Evolutionary conservation across 495 filamentous ascomycete genomes (phyloP).

Genomic region (Neurospora sp.): DNA sequence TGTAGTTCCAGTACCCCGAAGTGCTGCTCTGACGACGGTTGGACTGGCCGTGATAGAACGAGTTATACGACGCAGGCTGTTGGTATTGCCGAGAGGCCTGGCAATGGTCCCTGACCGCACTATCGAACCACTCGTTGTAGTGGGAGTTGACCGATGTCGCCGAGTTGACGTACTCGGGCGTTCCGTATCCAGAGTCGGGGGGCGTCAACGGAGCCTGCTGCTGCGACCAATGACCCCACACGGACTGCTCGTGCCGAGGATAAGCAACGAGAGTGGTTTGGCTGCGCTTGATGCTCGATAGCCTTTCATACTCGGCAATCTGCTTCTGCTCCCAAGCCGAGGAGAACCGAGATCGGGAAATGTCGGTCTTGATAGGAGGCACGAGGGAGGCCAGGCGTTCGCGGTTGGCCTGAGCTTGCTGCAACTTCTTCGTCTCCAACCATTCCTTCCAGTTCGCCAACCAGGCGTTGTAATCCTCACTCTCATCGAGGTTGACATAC

Average conservation of each 20-base stretch:
- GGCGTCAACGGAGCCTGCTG: constrained; percentile 35
- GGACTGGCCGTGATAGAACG: constrained; percentile 40
- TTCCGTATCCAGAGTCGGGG: constrained; percentile 42
- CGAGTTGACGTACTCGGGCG: constrained; percentile 38
- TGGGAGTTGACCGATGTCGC: constrained; percentile 32
- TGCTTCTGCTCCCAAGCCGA: constrained; percentile 45
- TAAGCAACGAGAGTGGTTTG: constrained; percentile 35
- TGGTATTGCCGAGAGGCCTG: constrained; percentile 20
- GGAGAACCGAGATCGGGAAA: constrained; percentile 29
- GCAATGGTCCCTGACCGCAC: constrained; percentile 24
- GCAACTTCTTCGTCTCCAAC: constrained; percentile 50
- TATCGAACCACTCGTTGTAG: constrained; percentile 37
- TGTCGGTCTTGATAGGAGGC: constrained; percentile 59
- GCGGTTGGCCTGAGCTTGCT: constrained; percentile 37
- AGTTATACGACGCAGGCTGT: constrained; percentile 32
- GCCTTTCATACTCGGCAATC: constrained; percentile 40
- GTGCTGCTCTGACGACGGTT: constrained; percentile 22
- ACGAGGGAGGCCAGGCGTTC: constrained; percentile 47
- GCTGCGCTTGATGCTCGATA: constrained; percentile 31
- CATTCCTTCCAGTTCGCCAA: constrained; percentile 75
- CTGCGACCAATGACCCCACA: constrained; percentile 28
- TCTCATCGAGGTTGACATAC: constrained; percentile 74
- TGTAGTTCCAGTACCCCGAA: constrained; percentile 38
- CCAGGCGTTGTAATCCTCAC: constrained; percentile 77
- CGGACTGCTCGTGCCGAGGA: constrained; percentile 40